Percentiles rank a stretch among this genome's conserved stretches.
Conservation (phyloP, 2,329 filamentous ascomycete genomes). For the Apiospora arundinis region DNA sequence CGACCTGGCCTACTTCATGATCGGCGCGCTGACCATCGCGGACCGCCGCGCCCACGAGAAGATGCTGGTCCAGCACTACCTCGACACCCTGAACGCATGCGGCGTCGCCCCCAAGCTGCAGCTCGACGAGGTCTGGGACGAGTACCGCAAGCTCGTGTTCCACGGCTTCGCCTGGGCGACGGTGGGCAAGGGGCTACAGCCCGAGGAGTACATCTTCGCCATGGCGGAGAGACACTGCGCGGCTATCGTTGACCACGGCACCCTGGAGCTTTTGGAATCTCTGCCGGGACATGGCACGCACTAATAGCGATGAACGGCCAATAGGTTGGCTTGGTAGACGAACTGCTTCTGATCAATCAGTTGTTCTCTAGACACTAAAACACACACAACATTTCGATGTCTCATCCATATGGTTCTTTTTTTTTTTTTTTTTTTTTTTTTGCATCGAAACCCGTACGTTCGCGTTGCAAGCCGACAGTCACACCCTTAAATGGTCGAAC, state of each 20-base stretch:
- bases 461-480: too few relatives aligned
- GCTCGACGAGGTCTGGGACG: constrained; percentile 28
- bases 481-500: too few relatives aligned
- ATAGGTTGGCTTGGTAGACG: too few relatives aligned
- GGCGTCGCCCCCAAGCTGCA: constrained; percentile 26
- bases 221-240: not conserved
- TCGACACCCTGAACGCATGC: constrained; percentile 25
- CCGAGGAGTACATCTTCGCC: constrained; percentile 4
- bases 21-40: constrained; percentile 28
- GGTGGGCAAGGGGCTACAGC: not conserved
- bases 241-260: not conserved
- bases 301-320: not conserved
- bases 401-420: too few relatives aligned
- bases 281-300: not conserved
- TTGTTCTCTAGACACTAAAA: too few relatives aligned
- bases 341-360: too few relatives aligned
- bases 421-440: too few relatives aligned
- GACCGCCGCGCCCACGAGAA: constrained; percentile 28
- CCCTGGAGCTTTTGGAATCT: not conserved
- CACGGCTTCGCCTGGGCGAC: constrained; percentile 29
- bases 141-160: constrained; percentile 30
- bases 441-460: too few relatives aligned
- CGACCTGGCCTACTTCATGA: constrained; percentile 30
- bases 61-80: constrained; percentile 28
- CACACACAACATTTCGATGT: too few relatives aligned